Evolutionary conservation across 768 basidiomycete species (phyloP).

Genomic region (Hemileccinum rubropunctum): DNA sequence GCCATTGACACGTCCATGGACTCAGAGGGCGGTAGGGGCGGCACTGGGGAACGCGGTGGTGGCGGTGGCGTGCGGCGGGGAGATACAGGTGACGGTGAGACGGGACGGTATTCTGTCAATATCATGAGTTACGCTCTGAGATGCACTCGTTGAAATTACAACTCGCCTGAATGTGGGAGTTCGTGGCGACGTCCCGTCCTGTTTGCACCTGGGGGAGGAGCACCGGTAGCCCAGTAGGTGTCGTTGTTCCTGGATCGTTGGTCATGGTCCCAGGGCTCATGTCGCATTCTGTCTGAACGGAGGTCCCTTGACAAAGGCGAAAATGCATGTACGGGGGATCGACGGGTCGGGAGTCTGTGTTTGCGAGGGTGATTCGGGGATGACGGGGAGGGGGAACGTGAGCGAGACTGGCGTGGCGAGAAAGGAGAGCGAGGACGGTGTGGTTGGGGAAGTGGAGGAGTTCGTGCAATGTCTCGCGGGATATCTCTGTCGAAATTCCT

Average conservation of each 20-base stretch:
- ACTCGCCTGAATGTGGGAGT: slow-evolving; percentile 9
- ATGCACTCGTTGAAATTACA: neutral
- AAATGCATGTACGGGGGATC: slow-evolving; percentile 35
- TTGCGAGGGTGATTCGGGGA: slow-evolving; percentile 32
- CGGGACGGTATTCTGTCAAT: slow-evolving; percentile 18
- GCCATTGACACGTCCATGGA: slow-evolving; percentile 31
- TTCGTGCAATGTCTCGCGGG: slow-evolving; percentile 21
- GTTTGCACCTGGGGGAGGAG: slow-evolving; percentile 8
- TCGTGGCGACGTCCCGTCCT: slow-evolving; percentile 12
- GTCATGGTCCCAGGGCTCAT: slow-evolving; percentile 35
- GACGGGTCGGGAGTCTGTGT: slow-evolving; percentile 35
- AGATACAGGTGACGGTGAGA: slow-evolving; percentile 23
- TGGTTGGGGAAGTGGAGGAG: slow-evolving; percentile 19
- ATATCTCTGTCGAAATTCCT: slow-evolving; percentile 21
- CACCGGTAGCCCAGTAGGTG: slow-evolving; percentile 14
- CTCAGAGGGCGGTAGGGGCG: slow-evolving; percentile 33
- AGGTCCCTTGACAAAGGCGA: slow-evolving; percentile 40
- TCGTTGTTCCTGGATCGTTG: slow-evolving; percentile 33
- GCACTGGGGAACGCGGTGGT: slow-evolving; percentile 24
- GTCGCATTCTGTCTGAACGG: slow-evolving; percentile 32
- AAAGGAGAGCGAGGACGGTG: slow-evolving; percentile 20
- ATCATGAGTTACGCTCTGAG: neutral
- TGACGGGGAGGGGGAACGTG: slow-evolving; percentile 40
- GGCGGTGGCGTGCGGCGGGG: slow-evolving; percentile 20
- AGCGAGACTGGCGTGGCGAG: slow-evolving; percentile 28